Percentiles rank a stretch among this genome's conserved stretches.
These are phyloP conservation scores for Gossypium schwendimanii DNA, from an alignment of 441 rosid species.

Conservation along the genomic window DNA sequence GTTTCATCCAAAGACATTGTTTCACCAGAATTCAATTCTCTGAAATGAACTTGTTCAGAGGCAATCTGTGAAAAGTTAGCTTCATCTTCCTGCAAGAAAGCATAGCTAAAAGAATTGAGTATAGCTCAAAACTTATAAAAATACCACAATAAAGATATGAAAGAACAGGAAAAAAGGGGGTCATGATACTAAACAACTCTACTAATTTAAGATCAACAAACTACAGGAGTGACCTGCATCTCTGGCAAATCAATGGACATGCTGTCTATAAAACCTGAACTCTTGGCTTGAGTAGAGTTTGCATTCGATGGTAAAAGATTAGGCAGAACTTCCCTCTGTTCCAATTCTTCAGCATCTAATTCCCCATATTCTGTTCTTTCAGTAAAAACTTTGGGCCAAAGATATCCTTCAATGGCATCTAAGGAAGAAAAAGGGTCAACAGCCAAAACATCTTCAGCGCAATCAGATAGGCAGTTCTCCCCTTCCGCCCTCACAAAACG, in stretches of 20 bases:
- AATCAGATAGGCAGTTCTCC: conserved; percentile 58
- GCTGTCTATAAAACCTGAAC: conserved; percentile 40
- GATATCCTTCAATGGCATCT: conserved; percentile 58
- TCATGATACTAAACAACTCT: neutral
- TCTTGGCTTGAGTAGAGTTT: conserved; percentile 1
- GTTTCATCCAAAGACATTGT: conserved; percentile 21
- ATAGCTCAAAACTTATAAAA: neutral
- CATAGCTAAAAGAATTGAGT: neutral
- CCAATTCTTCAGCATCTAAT: conserved; percentile 29
- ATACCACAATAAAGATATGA: neutral
- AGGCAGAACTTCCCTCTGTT: conserved; percentile 24
- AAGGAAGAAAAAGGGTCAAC: conserved; percentile 80
- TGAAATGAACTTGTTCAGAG: conserved; percentile 26
- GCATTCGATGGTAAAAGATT: neutral
- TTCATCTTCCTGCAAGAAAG: conserved; percentile 33
- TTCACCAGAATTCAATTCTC: conserved; percentile 28
- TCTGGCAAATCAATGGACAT: conserved; percentile 34
- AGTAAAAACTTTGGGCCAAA: conserved; percentile 54
- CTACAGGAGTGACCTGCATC: conserved; percentile 42
- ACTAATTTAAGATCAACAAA: conserved; percentile 2
- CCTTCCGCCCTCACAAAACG: conserved; percentile 68
- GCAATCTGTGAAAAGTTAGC: conserved; percentile 27
- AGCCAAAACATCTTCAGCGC: conserved; percentile 44
- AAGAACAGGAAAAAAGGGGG: neutral
- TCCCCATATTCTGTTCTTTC: conserved; percentile 31